Conservation (phyloP, 2,329 filamentous ascomycete species). For the Nemania sp. region DNA sequence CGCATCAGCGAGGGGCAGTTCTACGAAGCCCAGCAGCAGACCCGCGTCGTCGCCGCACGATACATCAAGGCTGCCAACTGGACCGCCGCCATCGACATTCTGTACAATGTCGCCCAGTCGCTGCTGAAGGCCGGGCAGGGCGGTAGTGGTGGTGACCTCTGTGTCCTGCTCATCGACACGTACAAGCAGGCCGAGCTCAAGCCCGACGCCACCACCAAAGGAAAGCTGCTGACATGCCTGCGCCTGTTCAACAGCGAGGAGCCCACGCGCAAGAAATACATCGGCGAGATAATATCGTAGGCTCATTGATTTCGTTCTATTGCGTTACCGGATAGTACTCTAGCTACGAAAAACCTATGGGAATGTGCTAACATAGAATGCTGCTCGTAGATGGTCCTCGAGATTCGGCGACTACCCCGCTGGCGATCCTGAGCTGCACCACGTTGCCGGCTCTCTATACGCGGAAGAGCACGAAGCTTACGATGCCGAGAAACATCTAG, state of each 20-base stretch:
- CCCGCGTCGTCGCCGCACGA: constrained; percentile 92
- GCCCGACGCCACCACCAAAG: constrained; percentile 80
- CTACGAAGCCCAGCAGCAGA: constrained; percentile 99
- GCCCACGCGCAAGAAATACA: constrained; percentile 92
- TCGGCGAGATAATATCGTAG: constrained; percentile 83
- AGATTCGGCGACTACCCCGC: constrained; percentile 88
- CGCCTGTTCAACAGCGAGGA: constrained; percentile 84
- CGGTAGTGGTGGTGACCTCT: constrained; percentile 90
- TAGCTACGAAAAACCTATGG: constrained; percentile 15
- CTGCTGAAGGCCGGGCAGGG: constrained; percentile 93
- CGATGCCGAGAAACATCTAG: constrained; percentile 90
- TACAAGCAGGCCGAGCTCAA: constrained; percentile 87
- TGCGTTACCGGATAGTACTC: constrained; percentile 1
- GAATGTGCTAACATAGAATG: constrained; percentile 32
- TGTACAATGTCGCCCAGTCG: constrained; percentile 84
- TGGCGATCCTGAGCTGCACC: constrained; percentile 93
- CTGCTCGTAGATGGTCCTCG: constrained; percentile 76
- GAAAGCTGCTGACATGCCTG: constrained; percentile 80
- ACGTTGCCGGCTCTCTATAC: constrained; percentile 87
- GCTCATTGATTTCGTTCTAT: constrained; percentile 46
- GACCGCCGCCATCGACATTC: constrained; percentile 85
- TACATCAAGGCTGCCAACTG: constrained; percentile 92
- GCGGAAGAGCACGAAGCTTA: constrained; percentile 94
- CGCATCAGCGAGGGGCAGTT: constrained; percentile 92
- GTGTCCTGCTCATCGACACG: constrained; percentile 87